A percentile compares a stretch with the other conserved stretches of the same genome.
phyloP scores from a whole-genome alignment of 1,284 basidiomycete genomes.

The Agroathelia rolfsii region DNA sequence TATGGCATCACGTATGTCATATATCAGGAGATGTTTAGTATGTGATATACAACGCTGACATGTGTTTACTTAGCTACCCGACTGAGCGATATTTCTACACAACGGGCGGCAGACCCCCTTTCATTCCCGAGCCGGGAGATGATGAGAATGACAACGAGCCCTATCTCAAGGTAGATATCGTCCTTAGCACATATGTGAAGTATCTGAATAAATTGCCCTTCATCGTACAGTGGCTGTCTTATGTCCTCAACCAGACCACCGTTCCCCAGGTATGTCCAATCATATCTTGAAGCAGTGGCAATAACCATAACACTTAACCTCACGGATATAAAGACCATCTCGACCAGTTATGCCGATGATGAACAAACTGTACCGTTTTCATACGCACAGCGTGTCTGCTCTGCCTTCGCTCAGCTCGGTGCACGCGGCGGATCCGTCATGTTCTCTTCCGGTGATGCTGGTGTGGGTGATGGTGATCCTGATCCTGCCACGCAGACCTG shows the following conservation, averaged over 20 bases:
- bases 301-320: no score
- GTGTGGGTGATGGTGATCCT: slow-evolving; percentile 52
- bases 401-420: slow-evolving; percentile 55
- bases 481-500: slow-evolving; percentile 43
- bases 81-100: slow-evolving; percentile 46
- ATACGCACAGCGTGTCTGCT: slow-evolving; percentile 56
- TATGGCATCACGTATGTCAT: slow-evolving; percentile 49
- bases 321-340: no score
- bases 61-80: slow-evolving; percentile 19
- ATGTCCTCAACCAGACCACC: slow-evolving; percentile 25
- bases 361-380: slow-evolving; percentile 48
- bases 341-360: slow-evolving; percentile 59
- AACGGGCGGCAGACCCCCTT: slow-evolving; percentile 52
- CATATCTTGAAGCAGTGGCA: slow-evolving; percentile 17
- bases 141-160: slow-evolving; percentile 53
- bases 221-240: slow-evolving; percentile 46
- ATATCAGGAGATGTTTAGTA: slow-evolving; percentile 12
- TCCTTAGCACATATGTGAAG: slow-evolving; percentile 5
- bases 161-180: slow-evolving; percentile 35
- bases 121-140: slow-evolving; percentile 36
- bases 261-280: slow-evolving; percentile 1
- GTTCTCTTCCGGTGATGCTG: slow-evolving; percentile 60
- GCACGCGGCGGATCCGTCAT: slow-evolving; percentile 54
- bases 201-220: slow-evolving; percentile 11
- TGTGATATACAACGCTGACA: no score